phyloP scores from a whole-genome alignment of 2,329 filamentous ascomycete genomes.

The Aspergillus phoenicis region DNA sequence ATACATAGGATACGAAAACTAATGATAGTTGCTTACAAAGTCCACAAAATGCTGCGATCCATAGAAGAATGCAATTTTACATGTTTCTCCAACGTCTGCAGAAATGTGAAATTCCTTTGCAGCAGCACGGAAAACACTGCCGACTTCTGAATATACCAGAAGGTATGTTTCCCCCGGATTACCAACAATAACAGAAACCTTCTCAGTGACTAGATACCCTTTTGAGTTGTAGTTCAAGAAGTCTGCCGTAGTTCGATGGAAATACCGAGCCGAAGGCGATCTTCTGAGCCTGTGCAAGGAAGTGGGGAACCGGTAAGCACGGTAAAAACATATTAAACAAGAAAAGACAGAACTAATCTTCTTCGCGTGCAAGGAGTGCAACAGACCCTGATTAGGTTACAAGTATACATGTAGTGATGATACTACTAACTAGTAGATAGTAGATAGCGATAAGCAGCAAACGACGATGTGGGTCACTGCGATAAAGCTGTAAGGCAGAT shows the following conservation, averaged over 20 bases:
- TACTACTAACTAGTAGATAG: no score
- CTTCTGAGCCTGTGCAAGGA: no score
- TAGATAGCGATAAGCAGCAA: no score
- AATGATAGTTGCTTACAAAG: conserved; percentile 21
- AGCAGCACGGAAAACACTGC: conserved; percentile 26
- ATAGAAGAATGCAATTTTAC: conserved; percentile 31
- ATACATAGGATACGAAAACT: not conserved
- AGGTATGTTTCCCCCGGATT: conserved; percentile 28
- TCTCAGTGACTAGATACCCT: conserved; percentile 22
- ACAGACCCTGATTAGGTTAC: no score
- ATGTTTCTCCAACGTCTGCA: conserved; percentile 21
- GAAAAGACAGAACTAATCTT: no score
- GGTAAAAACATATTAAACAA: no score
- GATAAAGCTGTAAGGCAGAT: no score
- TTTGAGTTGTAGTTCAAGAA: conserved; percentile 22
- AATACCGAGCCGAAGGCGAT: conserved; percentile 14
- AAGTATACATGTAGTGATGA: no score
- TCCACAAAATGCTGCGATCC: conserved; percentile 30
- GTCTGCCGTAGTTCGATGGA: conserved; percentile 28
- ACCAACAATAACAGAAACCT: conserved; percentile 26
- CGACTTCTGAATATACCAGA: conserved; percentile 24
- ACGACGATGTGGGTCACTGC: no score
- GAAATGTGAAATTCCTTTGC: conserved; percentile 14
- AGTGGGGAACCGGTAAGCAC: no score
- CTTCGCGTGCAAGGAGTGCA: no score